These are phyloP conservation scores for Aspergillus versicolor DNA, from an alignment of 2,329 filamentous ascomycete genomes.

Conservation along the genomic window DNA sequence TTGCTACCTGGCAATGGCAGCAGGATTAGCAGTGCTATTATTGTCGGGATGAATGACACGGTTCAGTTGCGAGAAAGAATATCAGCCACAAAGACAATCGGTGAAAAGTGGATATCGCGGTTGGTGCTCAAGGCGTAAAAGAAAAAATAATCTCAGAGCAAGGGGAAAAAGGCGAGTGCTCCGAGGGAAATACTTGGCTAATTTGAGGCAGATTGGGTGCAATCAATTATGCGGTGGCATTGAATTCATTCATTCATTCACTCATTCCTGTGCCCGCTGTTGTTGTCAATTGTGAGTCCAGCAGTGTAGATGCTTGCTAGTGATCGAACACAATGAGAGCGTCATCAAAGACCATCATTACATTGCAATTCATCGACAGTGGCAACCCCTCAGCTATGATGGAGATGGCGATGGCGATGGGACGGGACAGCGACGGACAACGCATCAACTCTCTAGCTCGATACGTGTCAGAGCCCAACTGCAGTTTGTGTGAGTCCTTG, in stretches of 20 bases:
- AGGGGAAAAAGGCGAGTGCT: constrained; percentile 14
- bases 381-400: constrained; percentile 11
- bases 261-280: neutral
- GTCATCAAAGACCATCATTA: constrained; percentile 4
- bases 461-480: constrained; percentile 33
- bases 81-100: constrained; percentile 21
- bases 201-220: constrained; percentile 13
- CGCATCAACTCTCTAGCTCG: constrained; percentile 21
- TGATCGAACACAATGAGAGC: neutral
- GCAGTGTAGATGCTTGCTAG: too few species aligned
- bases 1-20: constrained; percentile 1
- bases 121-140: constrained; percentile 6
- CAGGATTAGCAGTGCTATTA: constrained; percentile 4
- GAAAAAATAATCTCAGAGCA: constrained; percentile 13
- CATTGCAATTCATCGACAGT: constrained; percentile 1
- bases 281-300: neutral
- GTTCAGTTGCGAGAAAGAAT: constrained; percentile 10
- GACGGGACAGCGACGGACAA: constrained; percentile 18
- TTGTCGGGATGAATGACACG: constrained; percentile 5
- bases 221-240: constrained; percentile 7
- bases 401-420: constrained; percentile 5
- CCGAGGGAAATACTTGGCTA: constrained; percentile 9
- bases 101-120: constrained; percentile 11
- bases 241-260: neutral
- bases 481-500: constrained; percentile 25